Conservation (phyloP, 2,329 filamentous ascomycete genomes). For the Nothophaeocryptopus gaeumannii region DNA sequence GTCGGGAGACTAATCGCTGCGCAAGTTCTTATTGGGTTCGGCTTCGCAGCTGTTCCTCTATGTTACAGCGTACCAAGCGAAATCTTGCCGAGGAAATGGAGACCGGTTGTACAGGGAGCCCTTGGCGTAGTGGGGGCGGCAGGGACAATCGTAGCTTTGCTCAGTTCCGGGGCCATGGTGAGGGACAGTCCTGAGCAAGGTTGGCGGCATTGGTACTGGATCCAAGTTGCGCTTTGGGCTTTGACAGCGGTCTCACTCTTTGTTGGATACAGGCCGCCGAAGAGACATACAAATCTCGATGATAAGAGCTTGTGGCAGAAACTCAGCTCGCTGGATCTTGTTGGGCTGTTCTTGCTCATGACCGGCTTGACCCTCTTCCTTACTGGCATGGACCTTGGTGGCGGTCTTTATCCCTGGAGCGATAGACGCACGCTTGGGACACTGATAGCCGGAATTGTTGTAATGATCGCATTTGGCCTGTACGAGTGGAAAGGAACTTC, state of each 20-base stretch:
- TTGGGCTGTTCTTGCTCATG: conserved; percentile 18
- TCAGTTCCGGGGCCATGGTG: conserved; percentile 8
- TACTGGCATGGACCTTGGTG: conserved; percentile 34
- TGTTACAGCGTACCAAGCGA: conserved; percentile 18
- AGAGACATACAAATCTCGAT: conserved; percentile 13
- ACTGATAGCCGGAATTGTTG: conserved; percentile 33
- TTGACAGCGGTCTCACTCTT: conserved; percentile 13
- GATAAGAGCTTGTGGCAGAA: conserved; percentile 14
- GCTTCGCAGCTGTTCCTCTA: conserved; percentile 17
- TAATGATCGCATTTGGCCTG: conserved; percentile 32
- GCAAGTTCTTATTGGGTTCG: conserved; percentile 17
- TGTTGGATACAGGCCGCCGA: conserved; percentile 20
- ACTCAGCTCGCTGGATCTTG: conserved; percentile 18
- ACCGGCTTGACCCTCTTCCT: conserved; percentile 24
- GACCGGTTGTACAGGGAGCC: conserved; percentile 5
- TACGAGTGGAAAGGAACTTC: conserved; percentile 20
- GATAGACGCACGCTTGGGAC: conserved; percentile 33
- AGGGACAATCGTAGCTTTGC: conserved; percentile 4
- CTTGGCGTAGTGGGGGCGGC: conserved; percentile 2
- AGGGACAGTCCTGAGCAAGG: conserved; percentile 5
- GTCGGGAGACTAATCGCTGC: conserved; percentile 18
- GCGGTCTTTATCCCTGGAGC: conserved; percentile 35
- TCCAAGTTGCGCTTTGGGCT: conserved; percentile 20
- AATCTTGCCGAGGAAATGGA: conserved; percentile 20
- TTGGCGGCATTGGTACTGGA: conserved; percentile 22